phyloP scores from a whole-genome alignment of 2,329 filamentous ascomycete species.

The Chaetoscypha palmicola region DNA sequence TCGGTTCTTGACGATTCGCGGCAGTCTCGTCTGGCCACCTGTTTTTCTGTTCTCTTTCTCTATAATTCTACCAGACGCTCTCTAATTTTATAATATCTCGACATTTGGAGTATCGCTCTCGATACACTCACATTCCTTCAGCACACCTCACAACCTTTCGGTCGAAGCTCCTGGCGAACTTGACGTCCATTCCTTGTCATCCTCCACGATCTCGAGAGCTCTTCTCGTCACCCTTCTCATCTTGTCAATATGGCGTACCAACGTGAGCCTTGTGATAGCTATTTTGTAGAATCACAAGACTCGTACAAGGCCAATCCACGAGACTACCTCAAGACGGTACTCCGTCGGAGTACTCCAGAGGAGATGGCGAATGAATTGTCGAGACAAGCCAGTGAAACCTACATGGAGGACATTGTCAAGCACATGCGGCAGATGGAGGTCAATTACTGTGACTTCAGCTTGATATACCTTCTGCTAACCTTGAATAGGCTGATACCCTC shows the following conservation, averaged over 20 bases:
- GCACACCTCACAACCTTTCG: constrained; percentile 25
- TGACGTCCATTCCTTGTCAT: constrained; percentile 30
- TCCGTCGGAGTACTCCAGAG: constrained; percentile 79
- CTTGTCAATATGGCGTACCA: constrained; percentile 27
- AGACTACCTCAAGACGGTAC: constrained; percentile 70
- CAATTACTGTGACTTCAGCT: constrained; percentile 18
- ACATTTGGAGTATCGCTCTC: constrained; percentile 20
- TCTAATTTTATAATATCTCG: constrained; percentile 30
- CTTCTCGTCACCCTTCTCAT: constrained; percentile 4
- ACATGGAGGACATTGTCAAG: constrained; percentile 86
- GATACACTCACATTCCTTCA: constrained; percentile 28
- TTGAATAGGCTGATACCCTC: constrained; percentile 66
- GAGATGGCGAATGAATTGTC: constrained; percentile 86
- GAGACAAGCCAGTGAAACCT: constrained; percentile 76
- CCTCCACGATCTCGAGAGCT: constrained; percentile 9
- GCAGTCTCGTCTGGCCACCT: constrained; percentile 24
- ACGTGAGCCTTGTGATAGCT: constrained; percentile 57
- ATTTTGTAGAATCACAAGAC: constrained; percentile 56
- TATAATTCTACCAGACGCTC: constrained; percentile 24
- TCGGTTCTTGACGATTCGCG: constrained; percentile 19
- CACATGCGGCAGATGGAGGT: constrained; percentile 95
- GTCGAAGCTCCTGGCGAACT: constrained; percentile 34
- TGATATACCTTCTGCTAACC: constrained; percentile 24
- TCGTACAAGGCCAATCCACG: constrained; percentile 35
- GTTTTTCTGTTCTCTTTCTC: constrained; percentile 28